Evolutionary conservation across 176 grass and related monocot genomes (phyloP).

Genomic region (Ampelocalamus luodianensis): DNA sequence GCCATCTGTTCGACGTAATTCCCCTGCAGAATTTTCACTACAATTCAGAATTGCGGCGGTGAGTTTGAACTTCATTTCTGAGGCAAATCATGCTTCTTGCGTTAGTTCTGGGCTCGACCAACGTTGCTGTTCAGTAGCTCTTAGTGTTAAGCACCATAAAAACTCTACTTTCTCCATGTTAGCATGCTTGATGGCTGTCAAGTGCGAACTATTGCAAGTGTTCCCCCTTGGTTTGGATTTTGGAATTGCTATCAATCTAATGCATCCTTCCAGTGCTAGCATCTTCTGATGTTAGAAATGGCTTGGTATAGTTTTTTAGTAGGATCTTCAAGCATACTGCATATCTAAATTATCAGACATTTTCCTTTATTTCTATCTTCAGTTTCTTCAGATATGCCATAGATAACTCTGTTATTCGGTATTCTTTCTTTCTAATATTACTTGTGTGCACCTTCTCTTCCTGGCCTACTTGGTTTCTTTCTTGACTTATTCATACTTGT

Average conservation of each 20-base stretch:
- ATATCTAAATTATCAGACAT: neutral
- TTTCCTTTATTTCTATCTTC: neutral
- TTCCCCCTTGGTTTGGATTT: neutral
- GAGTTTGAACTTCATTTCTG: conserved; percentile 8
- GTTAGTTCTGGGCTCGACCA: neutral
- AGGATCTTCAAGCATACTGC: neutral
- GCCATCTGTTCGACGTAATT: conserved; percentile 32
- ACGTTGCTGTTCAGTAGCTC: neutral
- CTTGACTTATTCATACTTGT: neutral
- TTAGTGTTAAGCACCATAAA: neutral
- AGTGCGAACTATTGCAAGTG: neutral
- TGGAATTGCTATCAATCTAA: neutral
- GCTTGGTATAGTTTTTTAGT: neutral
- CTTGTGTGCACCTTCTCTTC: neutral
- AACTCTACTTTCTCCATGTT: neutral
- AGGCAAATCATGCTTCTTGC: neutral
- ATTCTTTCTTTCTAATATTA: neutral
- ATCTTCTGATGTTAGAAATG: conserved; percentile 16
- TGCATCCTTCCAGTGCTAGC: neutral
- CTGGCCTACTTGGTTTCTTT: neutral
- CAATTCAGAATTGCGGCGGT: neutral
- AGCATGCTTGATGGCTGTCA: neutral
- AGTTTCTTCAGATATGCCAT: neutral
- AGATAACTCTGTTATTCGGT: neutral
- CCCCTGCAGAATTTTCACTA: neutral